Evolutionary conservation across 305 asterid species (phyloP).

Genomic region (Ruellia speciosa): DNA sequence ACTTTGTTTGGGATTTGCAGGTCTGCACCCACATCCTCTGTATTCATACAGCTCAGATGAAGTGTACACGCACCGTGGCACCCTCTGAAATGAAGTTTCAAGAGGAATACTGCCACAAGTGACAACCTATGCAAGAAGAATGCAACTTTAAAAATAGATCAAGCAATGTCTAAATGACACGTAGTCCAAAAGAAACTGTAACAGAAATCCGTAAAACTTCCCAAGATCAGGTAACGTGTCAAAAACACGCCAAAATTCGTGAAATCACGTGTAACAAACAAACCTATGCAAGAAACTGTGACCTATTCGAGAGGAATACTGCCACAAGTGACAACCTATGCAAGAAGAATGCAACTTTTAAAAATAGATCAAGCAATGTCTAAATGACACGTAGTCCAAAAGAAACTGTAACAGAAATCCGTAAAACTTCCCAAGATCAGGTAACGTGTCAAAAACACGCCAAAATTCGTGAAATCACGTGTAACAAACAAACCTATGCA

Average conservation of each 20-base stretch:
- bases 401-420: background rate
- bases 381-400: background rate
- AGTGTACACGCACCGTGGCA: constrained; percentile 43
- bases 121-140: constrained; percentile 32
- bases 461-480: no score
- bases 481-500: no score
- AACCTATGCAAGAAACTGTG: no score
- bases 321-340: constrained; percentile 58
- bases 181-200: background rate
- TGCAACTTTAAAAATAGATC: background rate
- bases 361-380: background rate
- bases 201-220: background rate
- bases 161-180: background rate
- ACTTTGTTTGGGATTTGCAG: constrained; percentile 45
- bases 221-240: background rate
- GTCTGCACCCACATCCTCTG: constrained; percentile 52
- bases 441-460: background rate
- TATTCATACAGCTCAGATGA: constrained; percentile 67
- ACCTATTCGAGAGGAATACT: constrained; percentile 48
- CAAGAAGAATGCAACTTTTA: background rate
- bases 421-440: background rate
- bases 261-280: no score
- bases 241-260: no score
- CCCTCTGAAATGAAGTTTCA: constrained; percentile 44
- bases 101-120: constrained; percentile 58